These are phyloP conservation scores for Physcia stellaris DNA, from an alignment of 495 filamentous ascomycete species.

Conservation along the genomic window DNA sequence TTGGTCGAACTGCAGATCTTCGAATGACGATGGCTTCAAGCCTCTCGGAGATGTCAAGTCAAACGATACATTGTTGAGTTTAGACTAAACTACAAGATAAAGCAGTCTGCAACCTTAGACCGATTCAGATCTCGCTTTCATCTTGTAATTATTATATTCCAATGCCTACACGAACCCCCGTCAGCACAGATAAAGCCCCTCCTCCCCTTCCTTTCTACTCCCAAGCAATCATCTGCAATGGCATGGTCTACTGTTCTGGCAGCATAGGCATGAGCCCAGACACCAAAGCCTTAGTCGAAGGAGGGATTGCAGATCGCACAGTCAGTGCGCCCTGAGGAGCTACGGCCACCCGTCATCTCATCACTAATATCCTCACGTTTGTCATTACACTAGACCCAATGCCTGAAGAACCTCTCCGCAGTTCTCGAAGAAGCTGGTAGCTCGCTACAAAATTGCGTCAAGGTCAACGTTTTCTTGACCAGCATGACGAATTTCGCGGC, in stretches of 20 bases:
- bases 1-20: too few relatives aligned
- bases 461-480: slow-evolving; percentile 55
- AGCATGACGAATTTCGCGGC: slow-evolving; percentile 56
- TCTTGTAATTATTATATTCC: too few relatives aligned
- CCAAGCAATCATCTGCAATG: slow-evolving; percentile 29
- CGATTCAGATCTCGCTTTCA: too few relatives aligned
- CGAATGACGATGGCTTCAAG: too few relatives aligned
- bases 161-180: slow-evolving; percentile 4
- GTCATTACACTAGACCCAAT: slow-evolving; percentile 23
- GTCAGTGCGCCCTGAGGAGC: slow-evolving; percentile 21
- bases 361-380: neutral
- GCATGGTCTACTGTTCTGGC: slow-evolving; percentile 32
- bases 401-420: slow-evolving; percentile 48
- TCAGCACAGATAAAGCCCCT: slow-evolving; percentile 25
- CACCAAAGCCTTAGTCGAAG: slow-evolving; percentile 35
- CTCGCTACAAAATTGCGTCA: slow-evolving; percentile 49
- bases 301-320: slow-evolving; percentile 39
- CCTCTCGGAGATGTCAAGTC: too few relatives aligned
- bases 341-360: neutral
- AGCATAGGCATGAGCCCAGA: slow-evolving; percentile 35
- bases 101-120: too few relatives aligned
- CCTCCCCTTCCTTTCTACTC: slow-evolving; percentile 29
- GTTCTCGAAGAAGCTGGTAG: slow-evolving; percentile 52
- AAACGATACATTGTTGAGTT: too few relatives aligned
- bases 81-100: too few relatives aligned